Evolutionary conservation across 2,329 filamentous ascomycete species (phyloP).

Genomic region (Pyricularia sp.): DNA sequence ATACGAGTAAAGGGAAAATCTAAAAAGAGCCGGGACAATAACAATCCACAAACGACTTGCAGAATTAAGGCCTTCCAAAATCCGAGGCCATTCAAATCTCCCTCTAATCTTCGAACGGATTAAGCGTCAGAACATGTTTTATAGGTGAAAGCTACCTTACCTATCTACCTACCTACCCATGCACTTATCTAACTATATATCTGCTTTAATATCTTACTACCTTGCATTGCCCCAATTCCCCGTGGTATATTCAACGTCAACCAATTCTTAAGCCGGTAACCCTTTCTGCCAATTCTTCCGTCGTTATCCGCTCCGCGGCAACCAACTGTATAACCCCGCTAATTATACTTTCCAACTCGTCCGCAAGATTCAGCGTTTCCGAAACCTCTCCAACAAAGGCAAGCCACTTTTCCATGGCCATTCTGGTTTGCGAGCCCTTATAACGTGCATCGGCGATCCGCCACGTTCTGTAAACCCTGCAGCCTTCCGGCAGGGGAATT

Average conservation of each 20-base stretch:
- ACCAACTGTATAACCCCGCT: not conserved
- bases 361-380: not conserved
- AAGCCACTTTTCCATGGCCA: not conserved
- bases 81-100: not conserved
- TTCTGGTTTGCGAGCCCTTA: not conserved
- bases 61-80: not conserved
- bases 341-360: not conserved
- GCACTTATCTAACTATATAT: no score
- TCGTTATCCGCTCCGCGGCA: not conserved
- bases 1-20: slow-evolving; percentile 5
- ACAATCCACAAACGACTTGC: not conserved
- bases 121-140: not conserved
- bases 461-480: not conserved
- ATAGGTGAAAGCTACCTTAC: not conserved
- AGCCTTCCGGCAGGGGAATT: not conserved
- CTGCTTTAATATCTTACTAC: no score
- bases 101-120: not conserved
- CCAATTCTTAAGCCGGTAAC: not conserved
- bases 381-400: not conserved
- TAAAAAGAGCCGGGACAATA: not conserved
- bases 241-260: not conserved
- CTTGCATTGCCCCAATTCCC: not conserved
- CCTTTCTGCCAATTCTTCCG: not conserved
- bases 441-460: no score
- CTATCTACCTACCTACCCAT: no score